These are phyloP conservation scores for Geotrichum restrictum DNA, from an alignment of 1,139 yeast genomes.

Conservation along the genomic window DNA sequence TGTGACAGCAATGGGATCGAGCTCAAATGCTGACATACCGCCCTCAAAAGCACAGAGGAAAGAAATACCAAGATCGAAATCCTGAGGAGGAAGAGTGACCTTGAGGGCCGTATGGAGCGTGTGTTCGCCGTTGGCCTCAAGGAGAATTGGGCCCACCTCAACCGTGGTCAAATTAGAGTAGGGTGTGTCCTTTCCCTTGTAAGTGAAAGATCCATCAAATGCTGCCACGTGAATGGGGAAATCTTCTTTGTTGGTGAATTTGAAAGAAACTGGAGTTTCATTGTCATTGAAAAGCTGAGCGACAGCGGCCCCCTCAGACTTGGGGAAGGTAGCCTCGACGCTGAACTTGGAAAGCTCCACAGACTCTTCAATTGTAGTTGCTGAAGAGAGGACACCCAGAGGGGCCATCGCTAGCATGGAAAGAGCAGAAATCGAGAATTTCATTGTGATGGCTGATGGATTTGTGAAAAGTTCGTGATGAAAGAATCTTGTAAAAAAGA, in stretches of 20 bases:
- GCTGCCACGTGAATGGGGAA: conserved; percentile 58
- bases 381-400: conserved; percentile 6
- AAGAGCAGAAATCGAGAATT: conserved; percentile 10
- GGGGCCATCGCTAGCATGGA: conserved; percentile 10
- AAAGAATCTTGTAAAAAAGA: background rate
- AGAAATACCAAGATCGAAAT: conserved; percentile 60
- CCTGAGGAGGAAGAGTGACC: conserved; percentile 54
- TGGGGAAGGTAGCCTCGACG: conserved; percentile 15
- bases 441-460: conserved; percentile 5
- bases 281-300: conserved; percentile 47
- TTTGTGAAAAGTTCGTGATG: background rate
- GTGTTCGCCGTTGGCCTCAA: conserved; percentile 48
- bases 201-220: conserved; percentile 66
- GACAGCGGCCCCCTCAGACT: conserved; percentile 20
- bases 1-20: conserved; percentile 54
- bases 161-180: conserved; percentile 16
- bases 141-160: conserved; percentile 53
- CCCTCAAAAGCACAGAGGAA: conserved; percentile 53
- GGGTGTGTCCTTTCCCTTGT: conserved; percentile 47
- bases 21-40: conserved; percentile 50
- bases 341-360: conserved; percentile 7
- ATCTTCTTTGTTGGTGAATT: conserved; percentile 56
- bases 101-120: conserved; percentile 30
- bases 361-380: conserved; percentile 1
- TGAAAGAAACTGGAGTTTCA: conserved; percentile 51